Conservation (phyloP, 108 stramenopile species). For the Pseudonitzschia delicatissima region DNA sequence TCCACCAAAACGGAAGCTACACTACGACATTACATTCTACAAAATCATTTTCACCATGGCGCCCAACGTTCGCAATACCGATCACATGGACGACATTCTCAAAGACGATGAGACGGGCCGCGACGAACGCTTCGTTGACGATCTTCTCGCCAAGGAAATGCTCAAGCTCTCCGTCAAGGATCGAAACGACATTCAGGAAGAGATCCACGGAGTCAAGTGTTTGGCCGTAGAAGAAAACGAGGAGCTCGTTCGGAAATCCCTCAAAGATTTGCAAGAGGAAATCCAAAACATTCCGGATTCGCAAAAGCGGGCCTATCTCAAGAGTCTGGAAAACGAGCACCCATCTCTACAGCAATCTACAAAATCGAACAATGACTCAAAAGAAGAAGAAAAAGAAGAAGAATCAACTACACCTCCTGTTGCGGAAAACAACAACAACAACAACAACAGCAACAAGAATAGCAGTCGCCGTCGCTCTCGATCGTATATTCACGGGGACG, state of each 20-base stretch:
- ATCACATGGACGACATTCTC: neutral
- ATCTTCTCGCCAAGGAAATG: neutral
- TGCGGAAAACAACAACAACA: neutral
- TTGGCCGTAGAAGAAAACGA: neutral
- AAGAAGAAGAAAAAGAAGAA: neutral
- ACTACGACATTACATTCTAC: no score
- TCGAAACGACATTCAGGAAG: conserved; percentile 8
- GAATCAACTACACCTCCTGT: conserved; percentile 1
- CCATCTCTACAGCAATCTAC: neutral
- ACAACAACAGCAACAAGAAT: neutral
- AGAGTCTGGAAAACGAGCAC: conserved; percentile 4
- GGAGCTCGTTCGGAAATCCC: neutral
- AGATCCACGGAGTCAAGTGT: conserved; percentile 3
- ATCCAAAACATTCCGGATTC: neutral
- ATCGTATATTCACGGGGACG: conserved; percentile 9
- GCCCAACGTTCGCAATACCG: neutral
- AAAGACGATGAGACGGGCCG: neutral
- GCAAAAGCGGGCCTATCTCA: neutral
- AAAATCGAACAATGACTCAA: neutral
- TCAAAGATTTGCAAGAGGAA: neutral
- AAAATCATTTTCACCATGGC: neutral
- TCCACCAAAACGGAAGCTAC: neutral
- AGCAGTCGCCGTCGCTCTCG: conserved; percentile 2
- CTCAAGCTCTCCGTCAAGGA: conserved; percentile 1
- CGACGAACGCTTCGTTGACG: neutral